A percentile compares a stretch with the other conserved stretches of the same genome.
Conservation (phyloP, 345 rosid genomes). For the Acer campestre region DNA sequence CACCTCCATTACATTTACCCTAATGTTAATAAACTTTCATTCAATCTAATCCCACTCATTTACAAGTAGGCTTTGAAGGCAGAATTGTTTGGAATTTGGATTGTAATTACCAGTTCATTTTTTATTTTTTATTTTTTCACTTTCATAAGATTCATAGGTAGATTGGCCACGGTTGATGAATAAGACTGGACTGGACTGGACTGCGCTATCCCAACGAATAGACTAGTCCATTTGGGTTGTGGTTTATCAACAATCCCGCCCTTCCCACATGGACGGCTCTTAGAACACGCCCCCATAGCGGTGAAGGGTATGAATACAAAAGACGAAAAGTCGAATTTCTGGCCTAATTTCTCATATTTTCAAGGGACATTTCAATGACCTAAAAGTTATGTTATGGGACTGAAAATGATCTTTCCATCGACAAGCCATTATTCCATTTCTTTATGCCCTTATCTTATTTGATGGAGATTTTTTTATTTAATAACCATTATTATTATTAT, state of each 20-base stretch:
- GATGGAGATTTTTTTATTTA: background rate
- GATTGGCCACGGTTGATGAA: background rate
- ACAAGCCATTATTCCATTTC: background rate
- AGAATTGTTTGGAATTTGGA: background rate
- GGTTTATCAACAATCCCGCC: background rate
- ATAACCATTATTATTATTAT: too few species aligned
- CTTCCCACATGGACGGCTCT: background rate
- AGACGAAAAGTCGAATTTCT: background rate
- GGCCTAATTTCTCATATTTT: background rate
- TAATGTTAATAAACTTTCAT: background rate
- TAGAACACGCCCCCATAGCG: background rate
- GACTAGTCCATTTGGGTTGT: background rate
- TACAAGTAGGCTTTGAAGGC: background rate
- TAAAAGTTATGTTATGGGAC: background rate
- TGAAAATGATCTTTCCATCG: background rate
- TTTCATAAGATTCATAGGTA: background rate
- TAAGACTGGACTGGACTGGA: background rate
- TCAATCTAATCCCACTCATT: background rate
- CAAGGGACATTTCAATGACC: background rate
- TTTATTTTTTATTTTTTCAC: background rate
- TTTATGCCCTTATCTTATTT: background rate
- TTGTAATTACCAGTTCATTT: background rate
- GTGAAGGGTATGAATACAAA: background rate
- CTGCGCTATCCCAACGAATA: background rate
- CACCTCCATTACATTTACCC: slow-evolving; percentile 1